These are phyloP conservation scores for Chloropicon primus DNA, from an alignment of 139 green algal species.

Conservation along the genomic window DNA sequence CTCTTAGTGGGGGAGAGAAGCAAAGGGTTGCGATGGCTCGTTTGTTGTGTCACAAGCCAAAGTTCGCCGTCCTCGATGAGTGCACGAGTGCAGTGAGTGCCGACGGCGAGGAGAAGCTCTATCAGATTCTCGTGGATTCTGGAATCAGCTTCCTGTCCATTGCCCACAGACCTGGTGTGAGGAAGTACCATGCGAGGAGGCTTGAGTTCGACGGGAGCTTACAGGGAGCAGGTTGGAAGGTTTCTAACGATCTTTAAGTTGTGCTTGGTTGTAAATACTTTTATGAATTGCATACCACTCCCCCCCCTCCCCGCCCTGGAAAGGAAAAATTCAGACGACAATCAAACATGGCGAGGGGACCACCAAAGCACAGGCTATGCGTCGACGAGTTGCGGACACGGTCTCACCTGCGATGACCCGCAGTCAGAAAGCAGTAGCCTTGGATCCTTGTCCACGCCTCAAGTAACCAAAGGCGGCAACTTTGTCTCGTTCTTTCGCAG, in stretches of 20 bases:
- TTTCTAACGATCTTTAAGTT: too few relatives aligned
- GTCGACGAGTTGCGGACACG: too few relatives aligned
- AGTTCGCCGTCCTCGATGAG: conserved; percentile 81
- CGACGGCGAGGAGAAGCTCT: conserved; percentile 52
- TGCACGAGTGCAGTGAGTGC: conserved; percentile 67
- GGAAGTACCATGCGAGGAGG: neutral
- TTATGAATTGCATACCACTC: too few relatives aligned
- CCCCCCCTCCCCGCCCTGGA: too few relatives aligned
- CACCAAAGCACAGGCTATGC: too few relatives aligned
- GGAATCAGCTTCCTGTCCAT: neutral
- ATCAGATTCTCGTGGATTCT: conserved; percentile 10
- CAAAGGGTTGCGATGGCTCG: conserved; percentile 81
- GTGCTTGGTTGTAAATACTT: neutral
- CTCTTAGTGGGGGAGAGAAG: conserved; percentile 75
- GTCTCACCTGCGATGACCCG: too few relatives aligned
- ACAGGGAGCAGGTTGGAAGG: neutral
- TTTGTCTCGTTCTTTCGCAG: too few relatives aligned
- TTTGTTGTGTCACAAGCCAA: conserved; percentile 68
- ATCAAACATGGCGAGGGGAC: too few relatives aligned
- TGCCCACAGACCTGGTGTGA: neutral
- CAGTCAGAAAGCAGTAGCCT: too few relatives aligned
- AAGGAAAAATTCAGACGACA: too few relatives aligned
- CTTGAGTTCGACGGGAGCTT: neutral
- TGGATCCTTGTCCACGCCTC: too few relatives aligned
- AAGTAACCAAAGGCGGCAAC: too few relatives aligned